Conservation (phyloP, 1,284 basidiomycete genomes). For the Apiotrichum veenhuisii region DNA sequence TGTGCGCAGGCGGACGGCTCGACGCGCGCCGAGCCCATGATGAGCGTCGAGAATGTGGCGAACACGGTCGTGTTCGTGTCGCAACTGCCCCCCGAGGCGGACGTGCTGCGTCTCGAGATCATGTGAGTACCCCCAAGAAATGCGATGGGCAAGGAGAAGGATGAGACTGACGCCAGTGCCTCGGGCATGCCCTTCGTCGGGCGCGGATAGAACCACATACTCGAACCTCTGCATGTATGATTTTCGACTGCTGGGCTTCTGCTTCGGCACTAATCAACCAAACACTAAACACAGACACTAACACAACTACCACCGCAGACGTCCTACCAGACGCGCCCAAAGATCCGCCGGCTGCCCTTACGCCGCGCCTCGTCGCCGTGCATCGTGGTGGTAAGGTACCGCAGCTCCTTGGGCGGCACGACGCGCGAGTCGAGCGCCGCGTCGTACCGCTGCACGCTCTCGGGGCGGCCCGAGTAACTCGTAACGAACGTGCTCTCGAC, state of each 20-base stretch:
- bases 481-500: not conserved
- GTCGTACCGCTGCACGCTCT: not conserved
- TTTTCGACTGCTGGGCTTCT: no score
- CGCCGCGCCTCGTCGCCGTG: not conserved
- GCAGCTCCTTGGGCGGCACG: no score
- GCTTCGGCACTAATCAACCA: no score
- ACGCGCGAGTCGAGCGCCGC: not conserved
- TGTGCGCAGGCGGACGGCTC: conserved; percentile 66
- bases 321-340: no score
- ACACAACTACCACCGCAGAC: no score
- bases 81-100: conserved; percentile 62
- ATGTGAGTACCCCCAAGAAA: no score
- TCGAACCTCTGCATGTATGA: not conserved
- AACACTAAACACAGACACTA: not conserved
- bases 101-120: conserved; percentile 56
- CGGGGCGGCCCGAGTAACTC: not conserved
- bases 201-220: conserved; percentile 10
- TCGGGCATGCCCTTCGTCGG: conserved; percentile 21
- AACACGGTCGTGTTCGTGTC: conserved; percentile 67
- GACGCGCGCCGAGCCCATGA: conserved; percentile 56
- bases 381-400: not conserved
- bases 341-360: no score
- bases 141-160: not conserved
- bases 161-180: not conserved
- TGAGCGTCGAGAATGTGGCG: conserved; percentile 59